phyloP scores from a whole-genome alignment of 2,329 filamentous ascomycete species.

The Fusarium sp. region DNA sequence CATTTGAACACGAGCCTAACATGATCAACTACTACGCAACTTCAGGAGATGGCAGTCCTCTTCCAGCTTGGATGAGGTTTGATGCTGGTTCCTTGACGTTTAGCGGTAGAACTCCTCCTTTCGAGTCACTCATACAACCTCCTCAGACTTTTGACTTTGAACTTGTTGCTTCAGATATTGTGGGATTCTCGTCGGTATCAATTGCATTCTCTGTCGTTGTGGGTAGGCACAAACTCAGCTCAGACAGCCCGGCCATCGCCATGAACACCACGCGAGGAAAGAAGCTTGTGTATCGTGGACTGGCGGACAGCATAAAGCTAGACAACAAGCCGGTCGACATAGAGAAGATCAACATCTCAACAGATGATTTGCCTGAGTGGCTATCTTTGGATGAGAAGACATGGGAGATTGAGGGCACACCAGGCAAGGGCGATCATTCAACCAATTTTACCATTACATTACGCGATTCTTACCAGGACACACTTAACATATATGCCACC shows the following conservation, averaged over 20 bases:
- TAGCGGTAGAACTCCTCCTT: constrained; percentile 74
- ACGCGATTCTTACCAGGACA: constrained; percentile 68
- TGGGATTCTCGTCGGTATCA: constrained; percentile 77
- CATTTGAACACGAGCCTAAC: constrained; percentile 68
- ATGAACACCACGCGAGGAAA: constrained; percentile 68
- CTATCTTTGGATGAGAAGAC: constrained; percentile 71
- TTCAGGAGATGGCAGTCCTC: constrained; percentile 79
- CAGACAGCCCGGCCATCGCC: constrained; percentile 66
- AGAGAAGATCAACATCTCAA: constrained; percentile 64
- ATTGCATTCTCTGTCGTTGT: constrained; percentile 78
- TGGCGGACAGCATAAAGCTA: constrained; percentile 64
- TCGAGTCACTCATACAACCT: constrained; percentile 70
- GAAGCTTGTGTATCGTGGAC: constrained; percentile 62
- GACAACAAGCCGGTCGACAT: constrained; percentile 64
- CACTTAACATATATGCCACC: constrained; percentile 65
- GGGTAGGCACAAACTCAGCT: constrained; percentile 75
- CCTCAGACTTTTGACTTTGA: constrained; percentile 79
- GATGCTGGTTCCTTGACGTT: constrained; percentile 73
- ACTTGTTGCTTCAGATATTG: constrained; percentile 81
- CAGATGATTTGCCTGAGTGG: constrained; percentile 72
- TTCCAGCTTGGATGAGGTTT: constrained; percentile 88
- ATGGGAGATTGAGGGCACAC: constrained; percentile 72
- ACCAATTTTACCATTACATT: constrained; percentile 72
- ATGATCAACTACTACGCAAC: constrained; percentile 80
- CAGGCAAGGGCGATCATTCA: constrained; percentile 67